phyloP scores from a whole-genome alignment of 2,329 filamentous ascomycete genomes.

The Neoscytalidium dimidiatum region DNA sequence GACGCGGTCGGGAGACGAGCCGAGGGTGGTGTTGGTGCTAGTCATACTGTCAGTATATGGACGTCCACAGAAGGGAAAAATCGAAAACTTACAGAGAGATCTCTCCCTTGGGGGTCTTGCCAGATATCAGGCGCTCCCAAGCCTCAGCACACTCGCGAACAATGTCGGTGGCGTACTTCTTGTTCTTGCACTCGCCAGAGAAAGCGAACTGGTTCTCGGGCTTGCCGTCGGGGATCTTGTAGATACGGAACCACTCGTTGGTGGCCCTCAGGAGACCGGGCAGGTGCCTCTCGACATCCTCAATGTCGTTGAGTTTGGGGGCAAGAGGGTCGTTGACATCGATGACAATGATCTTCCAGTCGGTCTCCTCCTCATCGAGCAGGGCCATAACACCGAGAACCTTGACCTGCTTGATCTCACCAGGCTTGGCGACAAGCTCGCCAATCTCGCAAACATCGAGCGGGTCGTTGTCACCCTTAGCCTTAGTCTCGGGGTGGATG shows the following conservation, averaged over 20 bases:
- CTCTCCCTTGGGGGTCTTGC: constrained; percentile 77
- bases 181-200: constrained; percentile 99
- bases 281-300: constrained; percentile 98
- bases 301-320: constrained; percentile 94
- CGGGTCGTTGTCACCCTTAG: constrained; percentile 99
- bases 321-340: constrained; percentile 97
- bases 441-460: constrained; percentile 99
- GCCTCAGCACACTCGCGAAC: constrained; percentile 94
- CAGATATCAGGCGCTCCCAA: constrained; percentile 93
- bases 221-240: constrained; percentile 99
- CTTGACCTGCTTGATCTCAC: constrained; percentile 99
- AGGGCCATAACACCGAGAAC: constrained; percentile 98
- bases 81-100: constrained; percentile 72
- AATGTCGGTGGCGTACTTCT: constrained; percentile 96
- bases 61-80: constrained; percentile 20
- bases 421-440: constrained; percentile 92
- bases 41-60: constrained; percentile 33
- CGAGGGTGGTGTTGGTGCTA: constrained; percentile 79
- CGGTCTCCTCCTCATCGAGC: constrained; percentile 98
- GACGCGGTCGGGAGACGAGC: constrained; percentile 72
- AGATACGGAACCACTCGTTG: constrained; percentile 99
- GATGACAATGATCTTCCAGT: constrained; percentile 99
- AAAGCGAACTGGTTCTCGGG: constrained; percentile 99
- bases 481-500: constrained; percentile 97
- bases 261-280: constrained; percentile 95